phyloP scores from a whole-genome alignment of 345 rosid species.

The Garcia nutans region DNA sequence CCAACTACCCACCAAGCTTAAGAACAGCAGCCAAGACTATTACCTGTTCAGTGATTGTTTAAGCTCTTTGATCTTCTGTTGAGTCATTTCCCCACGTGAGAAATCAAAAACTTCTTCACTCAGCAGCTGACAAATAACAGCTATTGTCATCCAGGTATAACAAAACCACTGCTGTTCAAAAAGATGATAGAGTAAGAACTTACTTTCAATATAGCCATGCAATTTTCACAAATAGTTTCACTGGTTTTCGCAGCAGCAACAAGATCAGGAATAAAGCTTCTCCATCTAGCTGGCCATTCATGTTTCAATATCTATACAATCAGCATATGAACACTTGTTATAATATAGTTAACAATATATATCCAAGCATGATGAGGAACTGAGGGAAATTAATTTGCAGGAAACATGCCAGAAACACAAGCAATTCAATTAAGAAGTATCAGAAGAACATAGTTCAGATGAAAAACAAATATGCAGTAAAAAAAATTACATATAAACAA shows the following conservation, averaged over 20 bases:
- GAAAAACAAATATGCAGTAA: neutral
- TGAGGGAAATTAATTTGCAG: neutral
- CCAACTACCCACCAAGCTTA: neutral
- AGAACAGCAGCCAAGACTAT: neutral
- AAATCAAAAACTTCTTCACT: constrained; percentile 99
- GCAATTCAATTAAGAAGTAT: neutral
- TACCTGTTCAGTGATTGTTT: constrained; percentile 95
- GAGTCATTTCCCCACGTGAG: constrained; percentile 99
- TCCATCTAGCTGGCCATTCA: constrained; percentile 99
- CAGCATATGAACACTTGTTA: neutral
- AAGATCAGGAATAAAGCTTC: constrained; percentile 96
- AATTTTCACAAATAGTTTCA: constrained; percentile 98
- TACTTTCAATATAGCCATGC: constrained; percentile 96
- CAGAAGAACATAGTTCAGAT: neutral
- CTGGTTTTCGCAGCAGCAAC: constrained; percentile 99
- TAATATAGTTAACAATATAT: neutral
- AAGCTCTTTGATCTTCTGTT: constrained; percentile 91
- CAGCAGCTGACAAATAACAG: constrained; percentile 57
- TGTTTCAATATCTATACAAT: constrained; percentile 85
- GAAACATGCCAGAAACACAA: neutral
- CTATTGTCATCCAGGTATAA: constrained; percentile 14
- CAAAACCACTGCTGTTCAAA: neutral
- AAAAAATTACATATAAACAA: no score
- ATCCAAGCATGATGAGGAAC: neutral
- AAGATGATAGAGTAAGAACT: constrained; percentile 22